Conservation (phyloP, 1,284 basidiomycete genomes). For the Athelia sp. region DNA sequence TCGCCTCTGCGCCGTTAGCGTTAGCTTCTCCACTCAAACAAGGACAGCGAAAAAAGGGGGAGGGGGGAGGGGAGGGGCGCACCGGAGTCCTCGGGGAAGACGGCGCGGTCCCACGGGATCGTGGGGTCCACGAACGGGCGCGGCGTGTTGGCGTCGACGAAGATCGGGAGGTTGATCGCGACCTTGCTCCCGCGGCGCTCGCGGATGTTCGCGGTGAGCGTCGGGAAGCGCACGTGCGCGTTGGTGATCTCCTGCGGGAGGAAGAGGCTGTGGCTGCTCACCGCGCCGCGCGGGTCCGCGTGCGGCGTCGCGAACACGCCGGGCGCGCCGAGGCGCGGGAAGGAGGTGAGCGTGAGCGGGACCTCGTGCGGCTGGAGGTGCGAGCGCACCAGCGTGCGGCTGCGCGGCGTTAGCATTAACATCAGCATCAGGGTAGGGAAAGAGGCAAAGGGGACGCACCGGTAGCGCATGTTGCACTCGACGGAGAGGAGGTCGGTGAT, state of each 20-base stretch:
- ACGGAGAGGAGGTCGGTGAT: constrained; percentile 85
- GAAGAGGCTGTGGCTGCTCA: constrained; percentile 89
- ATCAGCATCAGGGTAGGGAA: too few relatives aligned
- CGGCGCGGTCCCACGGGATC: constrained; percentile 78
- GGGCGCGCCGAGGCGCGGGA: constrained; percentile 85
- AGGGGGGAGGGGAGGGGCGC: constrained; percentile 9
- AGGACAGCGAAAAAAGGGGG: too few relatives aligned
- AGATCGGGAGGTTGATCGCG: constrained; percentile 93
- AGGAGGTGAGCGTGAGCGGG: constrained; percentile 94
- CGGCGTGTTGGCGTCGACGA: constrained; percentile 84
- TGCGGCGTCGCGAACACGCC: constrained; percentile 92
- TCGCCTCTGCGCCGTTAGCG: constrained; percentile 58
- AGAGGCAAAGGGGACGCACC: too few relatives aligned
- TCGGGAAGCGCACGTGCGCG: constrained; percentile 59
- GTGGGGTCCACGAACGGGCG: constrained; percentile 87
- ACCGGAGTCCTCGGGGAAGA: constrained; percentile 83
- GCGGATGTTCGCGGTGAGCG: constrained; percentile 94
- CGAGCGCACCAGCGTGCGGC: constrained; percentile 79
- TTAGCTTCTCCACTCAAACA: background rate
- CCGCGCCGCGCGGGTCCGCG: constrained; percentile 66
- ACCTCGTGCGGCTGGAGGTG: constrained; percentile 85
- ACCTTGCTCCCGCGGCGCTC: constrained; percentile 89
- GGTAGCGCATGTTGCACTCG: constrained; percentile 91
- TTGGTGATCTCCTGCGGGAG: constrained; percentile 96
- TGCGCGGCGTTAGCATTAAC: too few relatives aligned